A percentile compares a stretch with the other conserved stretches of the same genome.
phyloP scores from a whole-genome alignment of 257 asterid genomes.

The Solanum boliviense region DNA sequence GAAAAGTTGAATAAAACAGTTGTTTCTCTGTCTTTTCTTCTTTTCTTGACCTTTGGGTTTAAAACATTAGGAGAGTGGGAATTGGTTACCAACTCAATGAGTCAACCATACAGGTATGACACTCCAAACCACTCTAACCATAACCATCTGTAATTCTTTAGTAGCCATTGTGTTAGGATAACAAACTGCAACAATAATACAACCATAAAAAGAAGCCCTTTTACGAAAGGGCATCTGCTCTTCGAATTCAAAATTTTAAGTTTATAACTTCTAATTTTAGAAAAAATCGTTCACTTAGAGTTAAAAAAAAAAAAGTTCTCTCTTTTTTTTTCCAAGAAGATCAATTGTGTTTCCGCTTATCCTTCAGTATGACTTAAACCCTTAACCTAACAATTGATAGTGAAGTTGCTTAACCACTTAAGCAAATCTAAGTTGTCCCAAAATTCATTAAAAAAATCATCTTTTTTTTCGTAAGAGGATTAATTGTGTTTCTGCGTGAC shows the following conservation, averaged over 20 bases:
- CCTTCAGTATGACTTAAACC: not conserved
- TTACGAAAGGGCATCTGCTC: not conserved
- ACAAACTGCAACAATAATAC: not conserved
- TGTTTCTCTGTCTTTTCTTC: too few species aligned
- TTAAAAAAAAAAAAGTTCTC: too few species aligned
- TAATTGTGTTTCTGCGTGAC: not conserved
- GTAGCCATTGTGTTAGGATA: not conserved
- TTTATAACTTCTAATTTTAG: not conserved
- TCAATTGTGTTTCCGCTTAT: not conserved
- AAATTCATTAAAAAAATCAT: too few species aligned
- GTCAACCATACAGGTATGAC: slow-evolving; percentile 15
- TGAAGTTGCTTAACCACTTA: too few species aligned
- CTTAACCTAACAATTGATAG: too few species aligned
- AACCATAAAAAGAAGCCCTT: not conserved
- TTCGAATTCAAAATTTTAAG: not conserved
- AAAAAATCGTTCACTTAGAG: not conserved
- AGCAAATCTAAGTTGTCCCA: too few species aligned
- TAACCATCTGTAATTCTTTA: not conserved
- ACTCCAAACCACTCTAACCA: slow-evolving; percentile 6
- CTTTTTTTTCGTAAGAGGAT: rapidly evolving
- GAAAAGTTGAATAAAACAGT: not conserved
- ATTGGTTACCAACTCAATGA: slow-evolving; percentile 11
- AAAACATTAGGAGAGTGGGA: not conserved
- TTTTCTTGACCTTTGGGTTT: not conserved
- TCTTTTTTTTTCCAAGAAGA: too few species aligned